phyloP scores from a whole-genome alignment of 1,139 yeast species.

The Geotrichum australiense region DNA sequence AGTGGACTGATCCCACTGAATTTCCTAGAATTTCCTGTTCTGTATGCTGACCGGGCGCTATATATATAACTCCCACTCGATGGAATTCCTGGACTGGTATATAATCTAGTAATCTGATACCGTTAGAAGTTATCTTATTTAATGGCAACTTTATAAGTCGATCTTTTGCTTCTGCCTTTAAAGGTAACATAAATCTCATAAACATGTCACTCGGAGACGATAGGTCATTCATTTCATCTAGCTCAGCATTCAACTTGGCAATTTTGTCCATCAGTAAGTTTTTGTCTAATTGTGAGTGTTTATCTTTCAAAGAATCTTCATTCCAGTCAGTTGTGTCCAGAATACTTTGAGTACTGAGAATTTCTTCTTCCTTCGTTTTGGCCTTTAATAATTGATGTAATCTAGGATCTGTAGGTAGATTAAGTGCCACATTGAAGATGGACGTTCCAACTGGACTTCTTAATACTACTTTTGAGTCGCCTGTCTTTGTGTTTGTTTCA shows the following conservation, averaged over 20 bases:
- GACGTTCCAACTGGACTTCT: slow-evolving; percentile 66
- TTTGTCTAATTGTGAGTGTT: slow-evolving; percentile 9
- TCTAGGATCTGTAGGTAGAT: slow-evolving; percentile 40
- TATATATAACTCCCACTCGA: slow-evolving; percentile 70
- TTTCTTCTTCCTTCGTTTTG: slow-evolving; percentile 22
- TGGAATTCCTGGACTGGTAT: slow-evolving; percentile 75
- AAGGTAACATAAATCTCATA: slow-evolving; percentile 38
- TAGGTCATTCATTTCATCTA: slow-evolving; percentile 7
- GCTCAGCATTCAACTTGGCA: slow-evolving; percentile 4
- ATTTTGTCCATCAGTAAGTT: neutral
- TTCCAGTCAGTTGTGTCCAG: slow-evolving; percentile 7
- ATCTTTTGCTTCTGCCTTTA: slow-evolving; percentile 22
- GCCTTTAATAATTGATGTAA: slow-evolving; percentile 32
- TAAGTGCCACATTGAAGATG: slow-evolving; percentile 41
- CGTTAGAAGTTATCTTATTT: slow-evolving; percentile 50
- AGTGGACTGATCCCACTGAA: slow-evolving; percentile 55
- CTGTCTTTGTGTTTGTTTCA: slow-evolving; percentile 47
- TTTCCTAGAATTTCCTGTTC: slow-evolving; percentile 65
- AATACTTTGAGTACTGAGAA: neutral
- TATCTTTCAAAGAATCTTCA: slow-evolving; percentile 11
- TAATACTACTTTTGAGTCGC: slow-evolving; percentile 47
- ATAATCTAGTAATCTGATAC: slow-evolving; percentile 54
- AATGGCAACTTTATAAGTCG: slow-evolving; percentile 41
- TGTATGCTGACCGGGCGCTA: slow-evolving; percentile 56
- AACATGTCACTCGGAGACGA: slow-evolving; percentile 39